phyloP scores from a whole-genome alignment of 1,284 basidiomycete genomes.

The Hypsizygus ulmarius region DNA sequence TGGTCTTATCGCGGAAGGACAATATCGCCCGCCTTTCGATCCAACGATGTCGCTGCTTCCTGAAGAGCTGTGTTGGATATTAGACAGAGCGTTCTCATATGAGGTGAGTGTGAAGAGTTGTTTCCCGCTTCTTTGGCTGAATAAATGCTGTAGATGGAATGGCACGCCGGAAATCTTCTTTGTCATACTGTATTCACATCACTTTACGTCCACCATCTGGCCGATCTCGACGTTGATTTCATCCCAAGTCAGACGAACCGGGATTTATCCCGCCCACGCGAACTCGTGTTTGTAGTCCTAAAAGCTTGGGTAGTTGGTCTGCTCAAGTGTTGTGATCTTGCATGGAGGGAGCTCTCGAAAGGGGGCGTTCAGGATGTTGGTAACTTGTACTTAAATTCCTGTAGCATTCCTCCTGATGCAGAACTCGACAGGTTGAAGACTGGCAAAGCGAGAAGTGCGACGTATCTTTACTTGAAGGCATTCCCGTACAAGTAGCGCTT shows the following conservation, averaged over 20 bases:
- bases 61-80: conserved; percentile 82
- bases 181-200: conserved; percentile 85
- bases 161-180: conserved; percentile 82
- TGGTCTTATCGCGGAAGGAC: conserved; percentile 58
- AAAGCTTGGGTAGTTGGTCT: conserved; percentile 69
- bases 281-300: conserved; percentile 69
- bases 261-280: conserved; percentile 46
- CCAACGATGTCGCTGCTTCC: conserved; percentile 62
- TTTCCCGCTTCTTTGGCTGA: conserved; percentile 3
- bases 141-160: conserved; percentile 63
- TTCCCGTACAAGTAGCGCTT: conserved; percentile 60
- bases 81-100: conserved; percentile 76
- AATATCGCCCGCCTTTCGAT: conserved; percentile 55
- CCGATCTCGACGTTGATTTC: conserved; percentile 58
- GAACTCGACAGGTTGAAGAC: conserved; percentile 72
- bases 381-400: conserved; percentile 18
- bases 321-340: conserved; percentile 81
- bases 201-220: conserved; percentile 72
- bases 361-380: conserved; percentile 75
- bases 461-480: conserved; percentile 69
- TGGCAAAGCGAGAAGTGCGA: conserved; percentile 88
- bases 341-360: conserved; percentile 77
- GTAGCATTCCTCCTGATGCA: conserved; percentile 4
- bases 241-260: conserved; percentile 29
- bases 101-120: conserved; percentile 56